Conservation (phyloP, 192 early-diverging fungal genomes). For the Oehlia diaphana region DNA sequence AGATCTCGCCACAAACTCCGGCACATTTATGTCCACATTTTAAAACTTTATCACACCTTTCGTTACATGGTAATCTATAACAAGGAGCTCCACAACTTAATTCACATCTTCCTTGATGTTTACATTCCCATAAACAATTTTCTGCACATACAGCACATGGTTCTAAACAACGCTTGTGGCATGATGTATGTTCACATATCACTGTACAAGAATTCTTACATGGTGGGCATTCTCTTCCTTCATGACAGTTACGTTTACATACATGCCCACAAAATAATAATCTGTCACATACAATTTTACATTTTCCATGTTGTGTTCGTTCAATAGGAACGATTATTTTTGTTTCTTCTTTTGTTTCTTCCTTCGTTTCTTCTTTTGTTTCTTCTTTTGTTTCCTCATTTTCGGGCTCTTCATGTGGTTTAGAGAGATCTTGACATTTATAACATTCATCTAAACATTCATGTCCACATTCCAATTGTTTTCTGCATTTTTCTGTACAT, state of each 20-base stretch:
- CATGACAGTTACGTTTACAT: conserved; percentile 19
- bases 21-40: conserved; percentile 54
- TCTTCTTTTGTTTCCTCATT: no score
- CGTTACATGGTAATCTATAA: conserved; percentile 54
- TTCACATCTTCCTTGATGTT: conserved; percentile 47
- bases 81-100: conserved; percentile 60
- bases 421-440: conserved; percentile 33
- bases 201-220: conserved; percentile 41
- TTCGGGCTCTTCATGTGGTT: background rate
- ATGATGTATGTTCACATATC: conserved; percentile 42
- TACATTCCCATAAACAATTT: conserved; percentile 52
- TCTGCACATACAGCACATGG: conserved; percentile 49
- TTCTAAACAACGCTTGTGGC: conserved; percentile 37
- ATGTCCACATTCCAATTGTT: conserved; percentile 40
- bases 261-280: conserved; percentile 38
- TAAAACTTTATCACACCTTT: conserved; percentile 44
- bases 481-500: conserved; percentile 37
- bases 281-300: background rate
- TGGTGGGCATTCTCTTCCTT: conserved; percentile 27
- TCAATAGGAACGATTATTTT: background rate
- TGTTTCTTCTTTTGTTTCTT: no score
- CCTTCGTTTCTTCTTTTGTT: no score
- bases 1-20: conserved; percentile 50
- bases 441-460: conserved; percentile 40
- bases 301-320: conserved; percentile 20